Evolutionary conservation across 352 stramenopile genomes (phyloP), one percentile per base, ranked within the genome.

Genomic region (Pythium grandisporangium): DNA sequence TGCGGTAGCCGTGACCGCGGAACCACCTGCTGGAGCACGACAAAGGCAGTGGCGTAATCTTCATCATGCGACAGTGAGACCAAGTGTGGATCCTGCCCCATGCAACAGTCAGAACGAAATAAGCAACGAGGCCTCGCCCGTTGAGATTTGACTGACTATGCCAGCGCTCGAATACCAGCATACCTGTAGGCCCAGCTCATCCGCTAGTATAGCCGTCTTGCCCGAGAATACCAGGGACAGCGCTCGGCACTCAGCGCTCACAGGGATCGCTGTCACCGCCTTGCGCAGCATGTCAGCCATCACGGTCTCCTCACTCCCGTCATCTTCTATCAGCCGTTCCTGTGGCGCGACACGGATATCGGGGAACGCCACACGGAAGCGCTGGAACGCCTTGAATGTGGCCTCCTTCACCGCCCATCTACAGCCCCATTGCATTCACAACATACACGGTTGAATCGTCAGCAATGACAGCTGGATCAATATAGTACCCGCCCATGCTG

Each of bases 401-500:
- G 80, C 80, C 49, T 93, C 80, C 40, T 93, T 93, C 17, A 80
- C 61, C 6, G 80, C 80, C 80, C 80, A 93, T 33, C 79, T 72
- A 32, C 6, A 37, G n/a, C n/a, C n/a, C n/a, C 12, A 26, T 5
- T 3, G 1, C 20, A 1, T 8, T 21, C 5, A 23, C 8, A 12
- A 32, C 6, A 30, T 22, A 26, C 27, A 7, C 17, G 7, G 17
- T 26, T 13, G 12, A 42, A 33, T 12, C 36, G 2, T 6, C 14
- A 16, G 10, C 24, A 12, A 5, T 20, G n/a, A n/a, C 5, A 2
- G 7, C 1, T 4, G 25, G 22, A 34, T n/a, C n/a, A n/a, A n/a
- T n/a, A n/a, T n/a, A n/a, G n/a, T n/a, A n/a, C n/a, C n/a, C n/a
- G n/a, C n/a, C n/a, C n/a, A n/a, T n/a, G n/a, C n/a, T n/a, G n/a